Evolutionary conservation across 257 asterid genomes (phyloP).

Genomic region (Solanum sitiens): DNA sequence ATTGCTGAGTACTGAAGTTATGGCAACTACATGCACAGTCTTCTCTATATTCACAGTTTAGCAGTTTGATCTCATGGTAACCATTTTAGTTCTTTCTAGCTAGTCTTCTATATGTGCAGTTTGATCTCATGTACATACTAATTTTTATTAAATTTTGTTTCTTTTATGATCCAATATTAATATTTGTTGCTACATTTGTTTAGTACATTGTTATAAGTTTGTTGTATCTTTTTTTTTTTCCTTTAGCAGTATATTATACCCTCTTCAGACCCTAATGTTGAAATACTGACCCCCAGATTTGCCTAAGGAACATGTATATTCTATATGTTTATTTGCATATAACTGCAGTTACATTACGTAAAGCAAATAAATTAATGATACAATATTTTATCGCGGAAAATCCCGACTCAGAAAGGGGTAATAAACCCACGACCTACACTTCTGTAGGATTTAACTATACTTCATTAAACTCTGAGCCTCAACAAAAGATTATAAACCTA

Average conservation of each 20-base stretch:
- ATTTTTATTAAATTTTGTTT: not conserved
- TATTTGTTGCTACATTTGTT: not conserved
- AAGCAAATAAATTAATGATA: too few relatives aligned
- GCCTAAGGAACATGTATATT: too few relatives aligned
- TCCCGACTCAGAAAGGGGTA: too few relatives aligned
- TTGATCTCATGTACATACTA: not conserved
- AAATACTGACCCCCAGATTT: too few relatives aligned
- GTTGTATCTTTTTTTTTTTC: not conserved
- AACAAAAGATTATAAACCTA: too few relatives aligned
- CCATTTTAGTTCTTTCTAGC: not conserved
- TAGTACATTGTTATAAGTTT: not conserved
- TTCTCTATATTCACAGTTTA: not conserved
- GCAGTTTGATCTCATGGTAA: not conserved
- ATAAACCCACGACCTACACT: too few relatives aligned
- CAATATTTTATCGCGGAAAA: too few relatives aligned
- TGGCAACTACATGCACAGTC: not conserved
- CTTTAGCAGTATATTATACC: not conserved
- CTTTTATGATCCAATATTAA: not conserved
- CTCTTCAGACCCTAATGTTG: too few relatives aligned
- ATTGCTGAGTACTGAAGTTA: conserved; percentile 60
- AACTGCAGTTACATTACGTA: rapidly evolving
- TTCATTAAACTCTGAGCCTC: too few relatives aligned
- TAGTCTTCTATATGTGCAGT: not conserved
- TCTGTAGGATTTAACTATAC: too few relatives aligned
- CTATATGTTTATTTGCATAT: too few relatives aligned